phyloP scores from a whole-genome alignment of 78 protist genomes.

The Dictyostelium capitatum region DNA sequence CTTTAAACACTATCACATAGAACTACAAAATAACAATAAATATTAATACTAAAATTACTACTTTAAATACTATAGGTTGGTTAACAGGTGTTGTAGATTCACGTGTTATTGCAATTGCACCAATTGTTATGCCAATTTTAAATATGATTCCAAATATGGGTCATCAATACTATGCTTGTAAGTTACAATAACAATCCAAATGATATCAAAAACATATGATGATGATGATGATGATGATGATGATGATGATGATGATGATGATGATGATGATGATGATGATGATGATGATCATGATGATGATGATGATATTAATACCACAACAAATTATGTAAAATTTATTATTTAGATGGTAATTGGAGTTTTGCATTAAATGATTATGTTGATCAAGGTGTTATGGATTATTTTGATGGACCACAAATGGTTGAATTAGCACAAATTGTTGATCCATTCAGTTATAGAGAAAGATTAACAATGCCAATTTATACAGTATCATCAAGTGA shows the following conservation, averaged over 20 bases:
- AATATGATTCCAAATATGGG: slow-evolving; percentile 65
- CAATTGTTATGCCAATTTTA: slow-evolving; percentile 79
- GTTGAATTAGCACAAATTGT: slow-evolving; percentile 43
- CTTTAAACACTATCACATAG: too few relatives aligned
- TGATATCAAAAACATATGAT: too few relatives aligned
- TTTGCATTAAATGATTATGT: slow-evolving; percentile 81
- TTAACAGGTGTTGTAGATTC: slow-evolving; percentile 66
- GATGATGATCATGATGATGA: too few relatives aligned
- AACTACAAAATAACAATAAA: too few relatives aligned
- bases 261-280: too few relatives aligned
- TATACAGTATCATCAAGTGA: slow-evolving; percentile 56
- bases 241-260: too few relatives aligned
- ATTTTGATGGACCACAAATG: slow-evolving; percentile 55
- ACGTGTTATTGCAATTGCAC: slow-evolving; percentile 76
- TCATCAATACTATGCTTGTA: slow-evolving; percentile 64
- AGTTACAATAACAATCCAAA: neutral
- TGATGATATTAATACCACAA: too few relatives aligned
- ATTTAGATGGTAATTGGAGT: slow-evolving; percentile 47
- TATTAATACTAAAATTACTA: too few relatives aligned
- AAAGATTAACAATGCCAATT: slow-evolving; percentile 74
- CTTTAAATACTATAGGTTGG: slow-evolving; percentile 74
- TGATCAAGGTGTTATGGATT: slow-evolving; percentile 45
- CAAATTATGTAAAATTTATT: too few relatives aligned
- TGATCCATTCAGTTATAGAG: slow-evolving; percentile 75
- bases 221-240: too few relatives aligned